Evolutionary conservation across 176 grass and related monocot species (phyloP).

Genomic region (Hordeum marinum): DNA sequence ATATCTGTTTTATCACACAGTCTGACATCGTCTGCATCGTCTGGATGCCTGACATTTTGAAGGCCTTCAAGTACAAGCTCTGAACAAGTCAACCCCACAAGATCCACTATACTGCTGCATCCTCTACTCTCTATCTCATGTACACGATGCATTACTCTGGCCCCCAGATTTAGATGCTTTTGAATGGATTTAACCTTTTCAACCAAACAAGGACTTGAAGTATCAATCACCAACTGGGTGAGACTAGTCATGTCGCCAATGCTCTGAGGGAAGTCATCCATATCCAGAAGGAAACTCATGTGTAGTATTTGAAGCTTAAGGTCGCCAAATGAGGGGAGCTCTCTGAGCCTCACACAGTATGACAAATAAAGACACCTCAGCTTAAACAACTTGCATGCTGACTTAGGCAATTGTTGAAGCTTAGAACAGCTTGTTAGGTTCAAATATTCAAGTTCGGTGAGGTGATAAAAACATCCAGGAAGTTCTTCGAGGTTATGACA

Average conservation of each 20-base stretch:
- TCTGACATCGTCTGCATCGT: no score
- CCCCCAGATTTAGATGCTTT: neutral
- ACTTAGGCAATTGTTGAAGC: neutral
- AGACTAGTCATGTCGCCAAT: neutral
- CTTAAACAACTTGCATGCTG: neutral
- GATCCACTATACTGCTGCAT: neutral
- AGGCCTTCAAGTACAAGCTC: neutral
- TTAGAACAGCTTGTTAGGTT: conserved; percentile 11
- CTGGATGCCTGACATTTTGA: no score
- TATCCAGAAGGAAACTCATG: neutral
- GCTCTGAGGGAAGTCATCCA: neutral
- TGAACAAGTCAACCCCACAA: neutral
- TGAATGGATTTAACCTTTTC: rapidly evolving
- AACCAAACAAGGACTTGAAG: rapidly evolving
- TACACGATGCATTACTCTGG: rapidly evolving
- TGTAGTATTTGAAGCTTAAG: no score
- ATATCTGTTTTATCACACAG: no score
- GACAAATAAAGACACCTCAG: neutral
- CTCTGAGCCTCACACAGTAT: no score
- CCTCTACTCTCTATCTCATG: neutral
- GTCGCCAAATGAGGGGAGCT: no score
- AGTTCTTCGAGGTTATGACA: conserved; percentile 19
- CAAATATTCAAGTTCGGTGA: conserved; percentile 14
- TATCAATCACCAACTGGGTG: neutral
- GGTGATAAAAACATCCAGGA: conserved; percentile 6